Percentiles rank a stretch among this genome's conserved stretches.
Evolutionary conservation across 78 protist genomes (phyloP).

Genomic region (Chrysochromulina tobinii): DNA sequence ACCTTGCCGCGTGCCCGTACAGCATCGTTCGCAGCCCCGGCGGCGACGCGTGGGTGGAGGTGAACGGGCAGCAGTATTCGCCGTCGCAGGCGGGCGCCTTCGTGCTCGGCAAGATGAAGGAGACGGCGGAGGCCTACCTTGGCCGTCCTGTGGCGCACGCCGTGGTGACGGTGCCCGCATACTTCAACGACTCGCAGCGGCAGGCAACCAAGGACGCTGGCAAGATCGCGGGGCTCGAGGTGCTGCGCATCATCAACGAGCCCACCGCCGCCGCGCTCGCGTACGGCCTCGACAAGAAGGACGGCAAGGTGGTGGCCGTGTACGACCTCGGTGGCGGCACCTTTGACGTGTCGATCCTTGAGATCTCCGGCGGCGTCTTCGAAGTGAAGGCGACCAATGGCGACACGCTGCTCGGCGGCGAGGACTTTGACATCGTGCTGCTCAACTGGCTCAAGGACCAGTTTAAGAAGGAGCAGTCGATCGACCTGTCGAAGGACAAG

Average conservation of each 20-base stretch:
- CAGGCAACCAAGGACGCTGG: conserved; percentile 91
- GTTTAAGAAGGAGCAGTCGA: conserved; percentile 82
- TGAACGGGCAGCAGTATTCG: conserved; percentile 85
- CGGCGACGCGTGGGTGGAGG: conserved; percentile 95
- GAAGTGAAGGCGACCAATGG: conserved; percentile 98
- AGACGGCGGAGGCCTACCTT: conserved; percentile 86
- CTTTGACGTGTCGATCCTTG: conserved; percentile 98
- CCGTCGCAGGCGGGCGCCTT: conserved; percentile 96
- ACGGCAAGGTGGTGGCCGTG: conserved; percentile 79
- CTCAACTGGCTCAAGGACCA: conserved; percentile 65
- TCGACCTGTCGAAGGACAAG: conserved; percentile 77
- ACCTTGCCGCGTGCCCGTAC: conserved; percentile 68
- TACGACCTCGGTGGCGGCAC: conserved; percentile 99
- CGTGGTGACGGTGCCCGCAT: conserved; percentile 99
- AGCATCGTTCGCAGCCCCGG: conserved; percentile 66
- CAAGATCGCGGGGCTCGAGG: conserved; percentile 80
- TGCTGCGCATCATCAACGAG: conserved; percentile 98
- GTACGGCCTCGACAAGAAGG: conserved; percentile 84
- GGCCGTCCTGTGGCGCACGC: conserved; percentile 84
- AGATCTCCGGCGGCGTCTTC: conserved; percentile 94
- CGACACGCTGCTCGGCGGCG: conserved; percentile 99
- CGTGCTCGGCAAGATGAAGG: conserved; percentile 96
- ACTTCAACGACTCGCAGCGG: conserved; percentile 99
- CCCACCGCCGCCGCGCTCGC: conserved; percentile 99
- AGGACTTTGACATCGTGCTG: conserved; percentile 95